phyloP scores from a whole-genome alignment of 2,329 filamentous ascomycete genomes.

The Ascosphaera pollenicola region DNA sequence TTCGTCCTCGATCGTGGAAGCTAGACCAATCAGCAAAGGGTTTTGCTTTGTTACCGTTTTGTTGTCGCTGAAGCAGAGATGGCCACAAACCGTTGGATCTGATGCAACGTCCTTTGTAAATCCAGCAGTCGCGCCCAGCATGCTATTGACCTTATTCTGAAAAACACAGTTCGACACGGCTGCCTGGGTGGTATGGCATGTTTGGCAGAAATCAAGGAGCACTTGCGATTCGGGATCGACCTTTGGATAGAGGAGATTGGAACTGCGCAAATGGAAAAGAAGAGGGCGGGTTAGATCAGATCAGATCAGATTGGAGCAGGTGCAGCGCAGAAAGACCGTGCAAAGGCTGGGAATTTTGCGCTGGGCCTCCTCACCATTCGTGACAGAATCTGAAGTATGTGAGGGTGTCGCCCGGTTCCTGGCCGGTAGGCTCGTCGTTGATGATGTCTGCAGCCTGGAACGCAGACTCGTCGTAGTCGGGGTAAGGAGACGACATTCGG shows the following conservation, averaged over 20 bases:
- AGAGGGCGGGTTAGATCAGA: constrained; percentile 1
- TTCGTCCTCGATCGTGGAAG: constrained; percentile 72
- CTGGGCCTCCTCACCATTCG: constrained; percentile 44
- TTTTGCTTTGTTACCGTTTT: constrained; percentile 1
- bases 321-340: constrained; percentile 3
- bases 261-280: constrained; percentile 27
- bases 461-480: too few species aligned
- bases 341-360: constrained; percentile 6
- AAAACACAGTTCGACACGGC: constrained; percentile 82
- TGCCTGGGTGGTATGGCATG: constrained; percentile 75
- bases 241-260: constrained; percentile 94
- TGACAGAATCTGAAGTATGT: constrained; percentile 78
- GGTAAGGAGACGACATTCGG: too few species aligned
- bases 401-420: background rate
- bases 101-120: constrained; percentile 93
- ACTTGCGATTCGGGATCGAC: constrained; percentile 69
- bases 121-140: constrained; percentile 84
- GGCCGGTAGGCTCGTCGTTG: too few species aligned
- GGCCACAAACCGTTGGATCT: constrained; percentile 84
- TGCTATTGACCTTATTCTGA: constrained; percentile 79
- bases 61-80: background rate
- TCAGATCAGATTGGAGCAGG: constrained; percentile 1
- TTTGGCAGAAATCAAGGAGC: constrained; percentile 89
- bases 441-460: too few species aligned
- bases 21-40: constrained; percentile 26